Base-by-base conservation (phyloP, 192 early-diverging fungal species). In the Fimicolochytrium jonesii region DNA sequence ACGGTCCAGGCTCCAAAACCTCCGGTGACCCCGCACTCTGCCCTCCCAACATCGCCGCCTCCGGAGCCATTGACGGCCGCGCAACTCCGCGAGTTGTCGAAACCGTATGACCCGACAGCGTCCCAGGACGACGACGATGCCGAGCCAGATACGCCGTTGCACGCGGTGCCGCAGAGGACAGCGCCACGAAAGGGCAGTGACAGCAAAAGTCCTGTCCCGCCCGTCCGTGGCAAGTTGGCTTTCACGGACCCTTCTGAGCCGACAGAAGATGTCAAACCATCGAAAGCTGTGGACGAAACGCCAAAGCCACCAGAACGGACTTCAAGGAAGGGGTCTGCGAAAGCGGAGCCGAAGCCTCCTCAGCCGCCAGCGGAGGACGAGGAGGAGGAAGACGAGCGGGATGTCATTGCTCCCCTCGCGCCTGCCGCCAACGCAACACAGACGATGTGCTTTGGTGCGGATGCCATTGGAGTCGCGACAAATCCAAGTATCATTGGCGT, bases 71-170 rank as follows among this genome's bases (percentile, higher is more conserved):
- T 49, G 3, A 48, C 59, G 11, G 53, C 54, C 7, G 25, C 34
- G 23, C 37, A 64, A 25, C 25, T 47, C 9, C 47, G 46, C 2
- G 69, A 57, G 10, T 48, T 60, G 13, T 33, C 64, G 2, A 66
- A 60, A 22, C 57, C 61, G 17, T 70, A 66, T 33, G 67, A 69
- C 31, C 61, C 68, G 22, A 46, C 39, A 22, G 67, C 52, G 23
- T 39, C 48, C 17, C 34, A 64, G 15, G 65, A 11, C 11, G 49
- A 41, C 31, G 43, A 25, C 5, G 63, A 46, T 11, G 45, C 33
- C 9, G 44, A 17, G n/a, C 32, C 35, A 28, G 50, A 54, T 37
- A 63, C 61, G 22, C 50, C 61, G 17, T 3, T 41, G 54, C 29
- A 49, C 37, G 52, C 59, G 23, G 28, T 2, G 11, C 41, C 22